A percentile compares a stretch with the other conserved stretches of the same genome.
Evolutionary conservation across 371 early-diverging fungal genomes (phyloP).

Genomic region (Rhizopus arrhizus): DNA sequence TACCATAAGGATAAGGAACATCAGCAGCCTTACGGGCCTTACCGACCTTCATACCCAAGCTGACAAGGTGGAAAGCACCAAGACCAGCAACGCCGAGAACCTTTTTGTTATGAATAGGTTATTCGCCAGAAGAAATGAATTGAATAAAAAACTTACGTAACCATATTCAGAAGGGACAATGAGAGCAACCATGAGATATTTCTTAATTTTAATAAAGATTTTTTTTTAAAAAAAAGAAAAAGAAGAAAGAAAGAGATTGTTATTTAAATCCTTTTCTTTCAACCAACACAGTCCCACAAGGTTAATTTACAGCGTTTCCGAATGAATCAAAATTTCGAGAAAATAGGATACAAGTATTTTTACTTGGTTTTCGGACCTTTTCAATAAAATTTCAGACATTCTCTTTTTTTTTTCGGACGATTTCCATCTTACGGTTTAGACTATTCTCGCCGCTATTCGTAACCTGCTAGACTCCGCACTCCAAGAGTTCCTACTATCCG

Average conservation of each 20-base stretch:
- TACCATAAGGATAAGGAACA: constrained; percentile 67
- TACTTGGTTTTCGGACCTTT: too few relatives aligned
- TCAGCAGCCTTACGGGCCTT: constrained; percentile 59
- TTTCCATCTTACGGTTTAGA: too few relatives aligned
- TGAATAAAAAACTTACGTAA: constrained; percentile 47
- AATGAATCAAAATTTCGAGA: too few relatives aligned
- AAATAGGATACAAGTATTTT: too few relatives aligned
- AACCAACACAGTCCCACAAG: too few relatives aligned
- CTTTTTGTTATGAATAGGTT: constrained; percentile 23
- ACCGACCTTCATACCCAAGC: constrained; percentile 57
- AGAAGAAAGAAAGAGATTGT: constrained; percentile 9
- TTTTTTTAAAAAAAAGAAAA: neutral
- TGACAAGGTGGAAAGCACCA: constrained; percentile 45
- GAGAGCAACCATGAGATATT: constrained; percentile 46
- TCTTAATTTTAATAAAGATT: neutral
- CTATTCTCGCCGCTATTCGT: too few relatives aligned
- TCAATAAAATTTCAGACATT: too few relatives aligned
- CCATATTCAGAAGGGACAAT: constrained; percentile 61
- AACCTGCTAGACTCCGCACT: too few relatives aligned
- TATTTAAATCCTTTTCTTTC: too few relatives aligned
- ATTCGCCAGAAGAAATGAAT: neutral
- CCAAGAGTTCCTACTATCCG: too few relatives aligned
- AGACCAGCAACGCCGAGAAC: constrained; percentile 47
- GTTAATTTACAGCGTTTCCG: too few relatives aligned
- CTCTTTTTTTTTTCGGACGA: too few relatives aligned